These are phyloP conservation scores for Metschnikowia arizonensis DNA, from an alignment of 805 yeast genomes.

Conservation along the genomic window DNA sequence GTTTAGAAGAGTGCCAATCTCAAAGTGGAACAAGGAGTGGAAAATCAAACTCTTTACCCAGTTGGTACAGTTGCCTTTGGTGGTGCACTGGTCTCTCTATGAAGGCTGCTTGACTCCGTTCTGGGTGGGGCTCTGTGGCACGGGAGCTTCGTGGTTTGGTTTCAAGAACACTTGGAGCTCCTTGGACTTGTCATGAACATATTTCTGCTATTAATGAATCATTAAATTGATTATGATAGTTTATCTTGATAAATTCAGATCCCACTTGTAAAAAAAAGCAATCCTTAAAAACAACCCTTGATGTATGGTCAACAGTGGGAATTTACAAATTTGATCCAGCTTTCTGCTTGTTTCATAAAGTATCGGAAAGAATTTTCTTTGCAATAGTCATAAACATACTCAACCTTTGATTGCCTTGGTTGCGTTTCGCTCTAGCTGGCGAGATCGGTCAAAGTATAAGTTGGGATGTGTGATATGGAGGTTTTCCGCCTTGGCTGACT, in stretches of 20 bases:
- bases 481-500: constrained; percentile 44
- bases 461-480: constrained; percentile 81
- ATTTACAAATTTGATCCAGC: no score
- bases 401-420: constrained; percentile 7
- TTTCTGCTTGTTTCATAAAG: no score
- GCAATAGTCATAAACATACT: background rate
- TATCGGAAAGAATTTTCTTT: background rate
- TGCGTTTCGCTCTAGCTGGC: constrained; percentile 45
- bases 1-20: constrained; percentile 37
- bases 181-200: constrained; percentile 23
- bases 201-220: background rate
- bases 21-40: constrained; percentile 37
- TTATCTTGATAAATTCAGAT: no score
- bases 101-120: constrained; percentile 44
- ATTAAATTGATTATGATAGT: no score
- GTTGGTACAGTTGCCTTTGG: constrained; percentile 39
- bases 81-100: constrained; percentile 42
- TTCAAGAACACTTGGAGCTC: constrained; percentile 35
- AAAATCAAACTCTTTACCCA: constrained; percentile 34
- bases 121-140: constrained; percentile 46
- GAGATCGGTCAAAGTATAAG: constrained; percentile 74
- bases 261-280: no score
- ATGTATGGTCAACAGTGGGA: no score
- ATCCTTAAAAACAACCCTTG: no score
- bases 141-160: constrained; percentile 43